Base-by-base conservation (phyloP, 2,329 filamentous ascomycete genomes). In the Cyclaneusma minus region DNA sequence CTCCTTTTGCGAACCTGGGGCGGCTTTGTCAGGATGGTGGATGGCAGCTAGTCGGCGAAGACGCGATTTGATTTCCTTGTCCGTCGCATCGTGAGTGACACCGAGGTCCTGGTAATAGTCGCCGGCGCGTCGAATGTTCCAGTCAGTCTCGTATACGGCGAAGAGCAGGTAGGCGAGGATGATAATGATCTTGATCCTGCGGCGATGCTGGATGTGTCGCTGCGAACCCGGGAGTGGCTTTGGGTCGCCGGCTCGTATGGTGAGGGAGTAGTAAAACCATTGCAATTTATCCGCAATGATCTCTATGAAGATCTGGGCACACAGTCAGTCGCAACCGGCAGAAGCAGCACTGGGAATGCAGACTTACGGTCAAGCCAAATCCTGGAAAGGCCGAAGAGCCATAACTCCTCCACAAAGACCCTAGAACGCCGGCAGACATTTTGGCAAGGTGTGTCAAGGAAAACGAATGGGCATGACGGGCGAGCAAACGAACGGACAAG, bases 71-170 rank as follows among this genome's bases (percentile, higher is more conserved):
- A 98, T 68, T 8, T 76, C 72, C 40, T 68, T 68, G 28, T 92
- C 83, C 28, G 68, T 64, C 7, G 79, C 77, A 30, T 64, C 51
- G 19, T 75, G 61, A 8, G 74, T 59, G 1, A 94, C 66, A 18
- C 71, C 71, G 1, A 98, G 67, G 35, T 77, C 66, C 24, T 68
- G 60, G 56, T 94, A 95, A 56, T 79, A 93, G 50, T 82, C 74
- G 11, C 77, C 72, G 2, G 62, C 58, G 22, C 64, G 58, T 35
- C 70, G 76, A 15, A 93, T 63, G 35, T 82, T 72, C 56, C 80
- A 72, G 61, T 92, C 81, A 43, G 83, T 78, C 55, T 95, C 87
- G 56, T 85, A 89, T 42, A 95, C 71, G 24, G 84, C 93, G 61
- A 93, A 94, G 37, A 77, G 55, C 19, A 95, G 79, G 56, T 95